Evolutionary conservation across 179 eudicot genomes (phyloP).

Genomic region (Silene noctiflora): DNA sequence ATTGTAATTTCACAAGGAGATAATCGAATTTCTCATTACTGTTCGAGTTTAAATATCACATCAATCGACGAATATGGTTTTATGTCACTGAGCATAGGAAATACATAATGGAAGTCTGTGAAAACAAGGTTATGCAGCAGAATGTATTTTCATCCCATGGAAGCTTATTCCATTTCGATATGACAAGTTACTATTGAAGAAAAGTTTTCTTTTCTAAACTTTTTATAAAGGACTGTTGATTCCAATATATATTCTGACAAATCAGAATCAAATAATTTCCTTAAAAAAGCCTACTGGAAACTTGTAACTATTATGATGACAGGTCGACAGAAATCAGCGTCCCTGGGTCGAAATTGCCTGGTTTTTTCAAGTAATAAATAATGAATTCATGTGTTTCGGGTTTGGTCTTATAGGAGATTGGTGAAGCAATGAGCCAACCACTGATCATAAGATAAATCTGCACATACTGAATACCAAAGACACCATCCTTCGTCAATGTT

Average conservation of each 20-base stretch:
- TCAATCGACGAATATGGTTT: background rate
- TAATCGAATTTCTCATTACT: no score
- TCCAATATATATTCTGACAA: slow-evolving; percentile 52
- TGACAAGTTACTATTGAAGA: slow-evolving; percentile 53
- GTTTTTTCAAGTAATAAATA: background rate
- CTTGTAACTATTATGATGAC: slow-evolving; percentile 30
- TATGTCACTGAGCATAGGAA: background rate
- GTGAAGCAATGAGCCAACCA: no score
- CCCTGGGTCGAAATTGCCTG: slow-evolving; percentile 9
- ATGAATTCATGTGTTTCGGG: background rate
- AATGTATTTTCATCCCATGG: slow-evolving; percentile 21
- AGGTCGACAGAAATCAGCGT: slow-evolving; percentile 18
- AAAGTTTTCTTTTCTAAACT: slow-evolving; percentile 38
- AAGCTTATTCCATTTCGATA: slow-evolving; percentile 58
- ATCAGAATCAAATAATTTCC: slow-evolving; percentile 51
- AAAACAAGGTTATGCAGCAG: slow-evolving; percentile 21
- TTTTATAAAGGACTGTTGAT: slow-evolving; percentile 49
- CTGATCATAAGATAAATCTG: slow-evolving; percentile 8
- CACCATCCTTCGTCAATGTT: background rate
- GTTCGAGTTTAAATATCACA: background rate
- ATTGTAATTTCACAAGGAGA: no score
- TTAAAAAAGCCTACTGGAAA: slow-evolving; percentile 33
- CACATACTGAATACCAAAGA: slow-evolving; percentile 13
- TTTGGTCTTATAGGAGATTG: no score
- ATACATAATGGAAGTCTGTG: background rate